Evolutionary conservation across 2,329 filamentous ascomycete genomes (phyloP).

Genomic region (Monilinia fructicola): DNA sequence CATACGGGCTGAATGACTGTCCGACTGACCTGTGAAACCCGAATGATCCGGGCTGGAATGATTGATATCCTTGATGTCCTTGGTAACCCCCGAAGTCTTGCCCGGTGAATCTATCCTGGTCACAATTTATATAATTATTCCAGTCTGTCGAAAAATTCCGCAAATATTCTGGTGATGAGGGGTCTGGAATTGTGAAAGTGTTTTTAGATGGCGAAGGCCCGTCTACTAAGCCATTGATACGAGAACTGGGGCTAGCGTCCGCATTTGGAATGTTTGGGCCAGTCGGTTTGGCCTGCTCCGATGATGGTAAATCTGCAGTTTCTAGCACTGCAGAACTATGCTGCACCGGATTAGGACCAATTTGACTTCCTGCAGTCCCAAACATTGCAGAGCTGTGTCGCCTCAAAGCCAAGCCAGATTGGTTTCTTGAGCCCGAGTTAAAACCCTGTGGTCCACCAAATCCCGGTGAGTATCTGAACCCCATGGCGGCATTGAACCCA

Average conservation of each 20-base stretch:
- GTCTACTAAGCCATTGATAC: neutral
- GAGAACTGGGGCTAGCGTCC: neutral
- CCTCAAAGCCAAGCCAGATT: neutral
- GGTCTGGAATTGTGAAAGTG: neutral
- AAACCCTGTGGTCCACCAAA: slow-evolving; percentile 20
- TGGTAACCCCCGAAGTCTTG: neutral
- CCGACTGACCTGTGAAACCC: neutral
- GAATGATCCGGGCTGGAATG: neutral
- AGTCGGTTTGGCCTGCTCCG: neutral
- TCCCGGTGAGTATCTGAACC: slow-evolving; percentile 20
- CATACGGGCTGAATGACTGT: neutral
- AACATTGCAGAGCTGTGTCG: neutral
- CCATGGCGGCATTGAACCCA: slow-evolving; percentile 16
- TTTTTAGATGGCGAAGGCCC: neutral
- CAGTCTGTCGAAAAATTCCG: neutral
- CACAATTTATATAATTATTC: neutral
- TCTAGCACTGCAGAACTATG: neutral
- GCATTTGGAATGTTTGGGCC: neutral
- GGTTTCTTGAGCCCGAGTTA: neutral
- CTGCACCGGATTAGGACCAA: no score
- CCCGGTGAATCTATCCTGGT: neutral
- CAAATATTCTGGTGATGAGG: neutral
- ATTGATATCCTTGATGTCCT: neutral
- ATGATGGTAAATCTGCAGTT: neutral
- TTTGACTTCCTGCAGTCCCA: neutral